Evolutionary conservation across 257 asterid species (phyloP), one percentile per base, ranked within the genome.

Genomic region (Avicennia marina): DNA sequence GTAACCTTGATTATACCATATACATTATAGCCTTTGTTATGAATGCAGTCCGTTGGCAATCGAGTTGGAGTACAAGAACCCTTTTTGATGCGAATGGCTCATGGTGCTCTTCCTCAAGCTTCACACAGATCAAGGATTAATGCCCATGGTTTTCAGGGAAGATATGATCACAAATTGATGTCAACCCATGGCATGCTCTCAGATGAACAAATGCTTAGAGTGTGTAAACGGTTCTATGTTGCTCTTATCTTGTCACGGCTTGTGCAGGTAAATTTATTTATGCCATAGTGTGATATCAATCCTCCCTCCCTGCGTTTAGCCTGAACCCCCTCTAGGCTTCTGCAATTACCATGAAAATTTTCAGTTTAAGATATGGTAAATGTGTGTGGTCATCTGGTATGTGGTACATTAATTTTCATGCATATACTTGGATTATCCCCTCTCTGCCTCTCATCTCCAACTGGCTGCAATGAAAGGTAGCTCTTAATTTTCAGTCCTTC

Each of bases 41-140:
- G 55, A 49, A 20, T 79, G 80, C 86, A 91, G 98, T 91, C 96
- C 58, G 95, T 91, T 70, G 98, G 98, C 71, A 91, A 85, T 63
- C 77, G 94, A 51, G 90, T 83, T 72, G 96, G 98, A 65, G 98
- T 88, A 43, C 86, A 83, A 64, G 98, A 91, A 70, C 88, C 95
- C 53, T 91, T 85, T 72, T 75, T 91, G 72, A 91, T 91, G 98
- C 94, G 91, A 58, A 83, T 88, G 98, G 98, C 98, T 53, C 98
- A 91, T 72, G 95, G 98, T n/a, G 96, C 85, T 10, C 94, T 95
- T 59, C 59, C 75, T 68, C 73, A 81, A 39, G 50, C 74, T 48
- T 71, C 79, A 33, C 70, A 60, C 56, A 83, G 80, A 73, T 55
- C 79, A 59, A 83, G 75, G 70, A 63, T 72, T 58, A 75, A 60